These are phyloP conservation scores for Rhododendron kiyosumense DNA, from an alignment of 148 eudicot genomes.

Conservation along the genomic window DNA sequence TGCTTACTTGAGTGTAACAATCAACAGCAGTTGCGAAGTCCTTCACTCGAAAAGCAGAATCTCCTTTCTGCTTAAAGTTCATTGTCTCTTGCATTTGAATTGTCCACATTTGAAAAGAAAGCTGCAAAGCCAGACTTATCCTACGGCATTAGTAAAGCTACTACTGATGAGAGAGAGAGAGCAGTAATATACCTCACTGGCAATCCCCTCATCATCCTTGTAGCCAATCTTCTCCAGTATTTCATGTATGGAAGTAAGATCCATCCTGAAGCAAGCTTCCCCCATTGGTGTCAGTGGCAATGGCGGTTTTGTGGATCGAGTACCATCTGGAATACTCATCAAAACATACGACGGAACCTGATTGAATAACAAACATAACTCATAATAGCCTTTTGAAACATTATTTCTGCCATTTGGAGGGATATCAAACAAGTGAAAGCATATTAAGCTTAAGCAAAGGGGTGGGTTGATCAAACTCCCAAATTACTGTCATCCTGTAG, in stretches of 20 bases:
- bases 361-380: slow-evolving; percentile 2
- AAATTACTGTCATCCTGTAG: not conserved
- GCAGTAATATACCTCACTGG: slow-evolving; percentile 45
- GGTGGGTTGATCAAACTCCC: not conserved
- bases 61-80: slow-evolving; percentile 66
- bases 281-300: slow-evolving; percentile 45
- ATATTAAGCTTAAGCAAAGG: not conserved
- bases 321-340: slow-evolving; percentile 45
- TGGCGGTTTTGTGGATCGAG: slow-evolving; percentile 23
- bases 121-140: slow-evolving; percentile 34
- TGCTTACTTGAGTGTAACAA: slow-evolving; percentile 47
- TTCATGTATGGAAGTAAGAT: slow-evolving; percentile 66
- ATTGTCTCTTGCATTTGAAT: slow-evolving; percentile 65
- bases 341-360: slow-evolving; percentile 65
- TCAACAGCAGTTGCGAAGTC: slow-evolving; percentile 52
- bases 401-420: not conserved
- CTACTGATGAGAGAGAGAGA: not conserved
- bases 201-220: slow-evolving; percentile 71
- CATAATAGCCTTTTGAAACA: not conserved
- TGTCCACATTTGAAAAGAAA: slow-evolving; percentile 77
- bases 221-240: slow-evolving; percentile 62
- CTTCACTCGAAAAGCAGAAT: slow-evolving; percentile 60
- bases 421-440: not conserved
- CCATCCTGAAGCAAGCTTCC: slow-evolving; percentile 69
- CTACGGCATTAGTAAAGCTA: not conserved